Base-by-base conservation (phyloP, 2,329 filamentous ascomycete species). In the Microcyclosporella mali region DNA sequence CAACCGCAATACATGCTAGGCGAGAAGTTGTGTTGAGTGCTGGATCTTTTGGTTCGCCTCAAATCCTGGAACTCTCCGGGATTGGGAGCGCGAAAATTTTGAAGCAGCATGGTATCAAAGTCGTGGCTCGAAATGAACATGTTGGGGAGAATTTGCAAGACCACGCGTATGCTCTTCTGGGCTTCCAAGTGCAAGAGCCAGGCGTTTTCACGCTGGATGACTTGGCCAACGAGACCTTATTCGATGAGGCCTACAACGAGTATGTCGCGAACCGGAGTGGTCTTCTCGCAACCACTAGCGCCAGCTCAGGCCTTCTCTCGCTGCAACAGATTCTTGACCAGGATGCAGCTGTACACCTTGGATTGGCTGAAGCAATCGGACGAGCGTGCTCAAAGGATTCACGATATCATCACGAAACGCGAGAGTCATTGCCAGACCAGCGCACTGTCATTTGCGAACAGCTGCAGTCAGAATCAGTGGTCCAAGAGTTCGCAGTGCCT, bases 21-120 rank as follows among this genome's bases (percentile, higher is more conserved):
- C 68, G 32, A 62, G 68, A 2, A 65, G 70, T 4, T 8, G 70
- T 84, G 27, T 57, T 84, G 2, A 71, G 72, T 2, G 78, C 77
- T 0, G 80, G 80, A 0, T 72, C 69, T 17, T 64, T 75, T 32
- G 70, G 72, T 53, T 78, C 74, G 8, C 80, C 72, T 2, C 77
- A 74, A 57, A 62, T 79, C 8, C 70, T 76, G 12, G 79, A 83
- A 49, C 65, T 82, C 1, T 82, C 78, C 0, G 79, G 80, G 0
- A 69, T 84, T 27, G 80, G 80, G 2, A 25, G 28, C 28, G 40
- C 37, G 19, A 21, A 39, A 4, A 30, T 53, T 7, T 39, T 53
- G 16, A 31, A 37, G 16, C 15, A 46, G 14, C 29, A 40, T 18
- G 43, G 45, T 29, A 66, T 77, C 27, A 18, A 37, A 4, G 9